Percentiles rank a stretch among this genome's conserved stretches.
phyloP scores from a whole-genome alignment of 345 rosid genomes.

The Brassica juncea region DNA sequence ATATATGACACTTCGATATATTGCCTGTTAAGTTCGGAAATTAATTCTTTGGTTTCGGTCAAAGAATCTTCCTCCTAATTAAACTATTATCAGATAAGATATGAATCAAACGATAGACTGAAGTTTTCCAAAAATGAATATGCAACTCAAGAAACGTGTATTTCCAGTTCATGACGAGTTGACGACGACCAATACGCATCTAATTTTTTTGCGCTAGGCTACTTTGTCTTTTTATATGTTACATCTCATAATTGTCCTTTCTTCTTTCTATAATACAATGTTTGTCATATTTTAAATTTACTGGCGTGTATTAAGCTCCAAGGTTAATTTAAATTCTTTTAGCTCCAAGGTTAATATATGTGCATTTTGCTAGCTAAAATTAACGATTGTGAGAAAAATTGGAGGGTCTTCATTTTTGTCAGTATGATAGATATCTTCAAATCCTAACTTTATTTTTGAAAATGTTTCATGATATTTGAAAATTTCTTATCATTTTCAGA shows the following conservation, averaged over 20 bases:
- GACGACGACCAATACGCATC: conserved; percentile 6
- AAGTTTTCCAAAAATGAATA: neutral
- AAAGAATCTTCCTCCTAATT: conserved; percentile 2
- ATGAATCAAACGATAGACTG: neutral
- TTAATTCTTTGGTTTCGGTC: neutral
- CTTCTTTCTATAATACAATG: conserved; percentile 2
- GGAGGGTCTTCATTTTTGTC: neutral
- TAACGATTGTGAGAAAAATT: neutral
- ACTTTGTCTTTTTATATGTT: neutral
- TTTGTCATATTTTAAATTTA: neutral
- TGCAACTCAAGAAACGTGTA: conserved; percentile 15
- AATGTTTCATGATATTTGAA: neutral
- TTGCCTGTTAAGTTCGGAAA: neutral
- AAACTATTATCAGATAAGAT: neutral
- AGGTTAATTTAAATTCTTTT: neutral
- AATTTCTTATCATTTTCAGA: neutral
- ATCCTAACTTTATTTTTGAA: neutral
- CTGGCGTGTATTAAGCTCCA: neutral
- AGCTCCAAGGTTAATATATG: neutral
- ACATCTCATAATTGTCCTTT: conserved; percentile 4
- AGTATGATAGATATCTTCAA: neutral
- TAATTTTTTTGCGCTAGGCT: neutral
- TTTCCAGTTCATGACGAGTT: neutral
- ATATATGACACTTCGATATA: neutral
- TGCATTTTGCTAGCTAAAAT: neutral